Evolutionary conservation across 176 grass and related monocot genomes (phyloP), one percentile per base, ranked within the genome.

Genomic region (Guadua angustifolia): DNA sequence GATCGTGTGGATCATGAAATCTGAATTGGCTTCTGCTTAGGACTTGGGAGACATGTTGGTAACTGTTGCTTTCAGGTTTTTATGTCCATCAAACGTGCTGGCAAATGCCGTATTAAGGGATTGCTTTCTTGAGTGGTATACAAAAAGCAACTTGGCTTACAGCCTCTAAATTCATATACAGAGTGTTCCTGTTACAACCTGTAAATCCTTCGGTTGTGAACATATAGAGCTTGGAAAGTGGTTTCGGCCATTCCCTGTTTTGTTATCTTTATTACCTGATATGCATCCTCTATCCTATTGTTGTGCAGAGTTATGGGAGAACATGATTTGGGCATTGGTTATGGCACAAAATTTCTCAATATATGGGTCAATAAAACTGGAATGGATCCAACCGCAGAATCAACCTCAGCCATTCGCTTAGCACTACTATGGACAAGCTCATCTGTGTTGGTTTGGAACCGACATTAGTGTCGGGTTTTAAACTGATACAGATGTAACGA

Each of bases 61-160:
- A 52, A 9, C 47, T 5, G 45, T 83, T 75, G 71, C 59, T 75
- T 66, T 84, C 71, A 19, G 39, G 32, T 72, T 60, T 74, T 51
- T 72, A 7, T 21, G 15, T 11, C 9, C 43, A 52, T 35, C 4
- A 24, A 32, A 16, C 26, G n/a, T 62, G 57, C 56, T 5, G 29
- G 11, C 18, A 24, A 16, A 64, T 19, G 22, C 19, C 71, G 33
- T 15, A 13, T 57, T 66, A n/a, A 29, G 24, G 47, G 22, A 44
- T 84, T 56, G 61, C 72, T 75, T 75, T 26, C 33, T 59, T 12
- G 52, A 38, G 32, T 39, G 50, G 73, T 7, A 2, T 22, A 38
- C 13, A 19, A 15, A 76, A 38, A 39, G 51, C 21, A 74, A 15
- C 49, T 36, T 36, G 47, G 49, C 49, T 5, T 17, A 6, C 29